A percentile compares a stretch with the other conserved stretches of the same genome.
These are phyloP conservation scores for Debaryomyces prosopidis DNA, from an alignment of 805 yeast genomes.

Conservation along the genomic window DNA sequence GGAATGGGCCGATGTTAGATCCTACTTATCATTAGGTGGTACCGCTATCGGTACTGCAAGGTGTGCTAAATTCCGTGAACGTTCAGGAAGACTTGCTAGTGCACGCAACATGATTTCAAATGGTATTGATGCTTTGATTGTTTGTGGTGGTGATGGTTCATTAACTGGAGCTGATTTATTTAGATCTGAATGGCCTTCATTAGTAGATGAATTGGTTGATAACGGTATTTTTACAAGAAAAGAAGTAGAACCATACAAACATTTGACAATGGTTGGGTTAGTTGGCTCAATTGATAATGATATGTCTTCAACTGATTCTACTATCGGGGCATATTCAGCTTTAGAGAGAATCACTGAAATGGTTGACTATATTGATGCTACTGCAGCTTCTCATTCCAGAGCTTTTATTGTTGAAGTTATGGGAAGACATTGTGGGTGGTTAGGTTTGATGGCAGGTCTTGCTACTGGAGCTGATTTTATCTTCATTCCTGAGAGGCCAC, in stretches of 20 bases:
- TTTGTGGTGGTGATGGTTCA: constrained; percentile 85
- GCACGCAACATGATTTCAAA: constrained; percentile 65
- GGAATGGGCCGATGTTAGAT: constrained; percentile 74
- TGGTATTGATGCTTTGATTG: constrained; percentile 77
- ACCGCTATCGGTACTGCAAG: constrained; percentile 80
- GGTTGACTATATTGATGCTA: constrained; percentile 80
- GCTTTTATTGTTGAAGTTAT: constrained; percentile 84
- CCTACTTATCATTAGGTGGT: constrained; percentile 71
- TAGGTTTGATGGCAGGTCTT: constrained; percentile 78
- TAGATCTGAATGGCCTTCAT: constrained; percentile 75
- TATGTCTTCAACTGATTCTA: constrained; percentile 82
- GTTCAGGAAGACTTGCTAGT: constrained; percentile 63
- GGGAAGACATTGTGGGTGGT: constrained; percentile 93
- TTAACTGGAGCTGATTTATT: constrained; percentile 80
- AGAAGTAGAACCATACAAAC: constrained; percentile 49
- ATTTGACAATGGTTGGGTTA: constrained; percentile 69
- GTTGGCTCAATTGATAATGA: constrained; percentile 87
- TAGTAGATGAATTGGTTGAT: constrained; percentile 55
- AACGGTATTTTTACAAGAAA: constrained; percentile 46
- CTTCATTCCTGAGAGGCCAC: constrained; percentile 79
- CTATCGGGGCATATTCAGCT: constrained; percentile 81
- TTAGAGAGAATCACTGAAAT: constrained; percentile 72
- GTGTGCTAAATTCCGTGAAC: constrained; percentile 64
- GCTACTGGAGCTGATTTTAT: constrained; percentile 80
- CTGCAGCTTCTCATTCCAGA: constrained; percentile 80